These are phyloP conservation scores for Leucocoprinus sp. DNA, from an alignment of 768 basidiomycete species.

Conservation along the genomic window DNA sequence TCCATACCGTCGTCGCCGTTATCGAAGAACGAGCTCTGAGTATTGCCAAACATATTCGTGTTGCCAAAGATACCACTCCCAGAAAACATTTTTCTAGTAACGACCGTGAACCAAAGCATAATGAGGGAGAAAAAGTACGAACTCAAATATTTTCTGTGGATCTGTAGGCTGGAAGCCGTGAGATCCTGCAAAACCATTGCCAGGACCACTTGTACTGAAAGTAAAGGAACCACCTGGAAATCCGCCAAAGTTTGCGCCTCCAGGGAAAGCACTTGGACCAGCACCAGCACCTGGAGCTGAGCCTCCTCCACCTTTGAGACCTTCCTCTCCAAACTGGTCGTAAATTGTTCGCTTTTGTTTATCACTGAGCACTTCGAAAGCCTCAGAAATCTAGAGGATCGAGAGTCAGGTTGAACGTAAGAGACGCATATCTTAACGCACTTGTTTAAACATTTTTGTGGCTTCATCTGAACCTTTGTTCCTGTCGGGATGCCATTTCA, in stretches of 20 bases:
- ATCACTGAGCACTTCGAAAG: conserved; percentile 91
- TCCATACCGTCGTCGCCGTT: conserved; percentile 45
- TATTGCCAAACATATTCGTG: conserved; percentile 30
- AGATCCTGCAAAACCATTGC: conserved; percentile 30
- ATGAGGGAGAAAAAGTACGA: conserved; percentile 23
- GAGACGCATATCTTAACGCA: conserved; percentile 20
- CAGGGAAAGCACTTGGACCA: background rate
- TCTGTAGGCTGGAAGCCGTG: conserved; percentile 69
- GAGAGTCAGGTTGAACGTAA: conserved; percentile 11
- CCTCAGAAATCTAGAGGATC: conserved; percentile 70
- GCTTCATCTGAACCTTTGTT: conserved; percentile 83
- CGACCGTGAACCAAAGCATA: conserved; percentile 4
- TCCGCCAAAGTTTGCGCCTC: conserved; percentile 27
- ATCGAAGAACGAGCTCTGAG: conserved; percentile 27
- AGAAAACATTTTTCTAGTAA: conserved; percentile 51
- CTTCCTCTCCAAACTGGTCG: conserved; percentile 94
- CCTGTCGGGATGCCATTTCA: conserved; percentile 95
- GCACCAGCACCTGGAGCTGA: conserved; percentile 35
- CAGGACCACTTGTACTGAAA: conserved; percentile 44
- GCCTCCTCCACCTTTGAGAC: conserved; percentile 70
- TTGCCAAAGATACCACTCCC: conserved; percentile 22
- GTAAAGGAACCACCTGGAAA: conserved; percentile 48
- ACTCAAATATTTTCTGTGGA: conserved; percentile 87
- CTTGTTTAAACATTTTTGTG: conserved; percentile 88
- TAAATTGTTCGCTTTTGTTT: conserved; percentile 78